Evolutionary conservation across 768 basidiomycete genomes (phyloP).

Genomic region (Steccherinum ochraceum): DNA sequence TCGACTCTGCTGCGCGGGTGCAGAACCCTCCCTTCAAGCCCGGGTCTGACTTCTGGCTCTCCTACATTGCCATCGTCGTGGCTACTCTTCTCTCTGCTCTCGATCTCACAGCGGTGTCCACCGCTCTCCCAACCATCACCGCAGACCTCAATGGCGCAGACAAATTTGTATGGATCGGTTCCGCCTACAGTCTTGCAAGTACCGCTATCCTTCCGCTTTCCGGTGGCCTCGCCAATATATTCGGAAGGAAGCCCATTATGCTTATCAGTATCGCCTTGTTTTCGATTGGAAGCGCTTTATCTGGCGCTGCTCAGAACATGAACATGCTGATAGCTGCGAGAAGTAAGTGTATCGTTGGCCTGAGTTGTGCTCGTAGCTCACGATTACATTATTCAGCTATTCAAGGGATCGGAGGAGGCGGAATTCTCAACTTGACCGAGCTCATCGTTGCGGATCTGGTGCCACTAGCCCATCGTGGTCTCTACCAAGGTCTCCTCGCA

Average conservation of each 20-base stretch:
- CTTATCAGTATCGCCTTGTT: slow-evolving; percentile 19
- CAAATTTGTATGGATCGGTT: slow-evolving; percentile 27
- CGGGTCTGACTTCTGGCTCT: slow-evolving; percentile 5
- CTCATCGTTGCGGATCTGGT: slow-evolving; percentile 31
- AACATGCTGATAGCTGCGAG: slow-evolving; percentile 29
- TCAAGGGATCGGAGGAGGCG: slow-evolving; percentile 21
- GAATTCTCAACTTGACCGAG: slow-evolving; percentile 18
- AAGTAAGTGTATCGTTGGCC: slow-evolving; percentile 15
- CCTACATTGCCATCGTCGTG: slow-evolving; percentile 3
- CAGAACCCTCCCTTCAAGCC: neutral
- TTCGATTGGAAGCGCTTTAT: slow-evolving; percentile 29
- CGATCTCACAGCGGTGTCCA: slow-evolving; percentile 16
- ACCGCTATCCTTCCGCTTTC: slow-evolving; percentile 28
- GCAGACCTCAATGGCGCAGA: slow-evolving; percentile 20
- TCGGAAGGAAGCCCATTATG: slow-evolving; percentile 19
- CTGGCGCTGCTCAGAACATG: slow-evolving; percentile 29
- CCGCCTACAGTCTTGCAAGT: slow-evolving; percentile 27
- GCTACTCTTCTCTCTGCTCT: neutral
- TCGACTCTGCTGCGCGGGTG: no score
- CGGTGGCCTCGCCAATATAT: slow-evolving; percentile 21
- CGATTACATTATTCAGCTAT: slow-evolving; percentile 11
- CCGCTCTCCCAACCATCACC: slow-evolving; percentile 24
- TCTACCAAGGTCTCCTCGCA: slow-evolving; percentile 23
- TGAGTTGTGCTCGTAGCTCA: neutral
- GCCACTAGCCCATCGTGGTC: slow-evolving; percentile 28